Percentiles rank a stretch among this genome's conserved stretches.
Conservation (phyloP, 1,284 basidiomycete genomes). For the Leccinum solheimii region DNA sequence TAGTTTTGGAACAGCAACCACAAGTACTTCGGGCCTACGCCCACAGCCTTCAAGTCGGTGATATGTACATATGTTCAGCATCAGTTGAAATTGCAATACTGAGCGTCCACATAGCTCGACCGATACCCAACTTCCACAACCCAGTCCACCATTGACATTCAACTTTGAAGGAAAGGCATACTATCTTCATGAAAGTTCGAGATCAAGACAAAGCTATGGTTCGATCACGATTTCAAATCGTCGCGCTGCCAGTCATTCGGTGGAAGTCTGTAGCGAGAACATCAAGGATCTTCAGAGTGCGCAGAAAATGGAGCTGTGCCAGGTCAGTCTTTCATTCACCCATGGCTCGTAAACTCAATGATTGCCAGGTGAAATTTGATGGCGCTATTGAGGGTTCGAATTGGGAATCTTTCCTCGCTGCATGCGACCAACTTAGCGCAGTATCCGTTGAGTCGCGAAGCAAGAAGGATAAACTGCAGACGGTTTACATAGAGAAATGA, state of each 20-base stretch:
- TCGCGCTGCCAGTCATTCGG: slow-evolving; percentile 2
- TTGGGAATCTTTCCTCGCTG: slow-evolving; percentile 55
- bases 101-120: slow-evolving; percentile 24
- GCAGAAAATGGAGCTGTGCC: slow-evolving; percentile 51
- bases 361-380: slow-evolving; percentile 47
- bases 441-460: slow-evolving; percentile 22
- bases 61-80: slow-evolving; percentile 39
- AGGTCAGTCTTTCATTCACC: slow-evolving; percentile 41
- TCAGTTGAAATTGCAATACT: slow-evolving; percentile 11
- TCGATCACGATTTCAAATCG: slow-evolving; percentile 14
- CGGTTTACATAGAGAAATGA: slow-evolving; percentile 17
- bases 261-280: slow-evolving; percentile 43
- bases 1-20: slow-evolving; percentile 41
- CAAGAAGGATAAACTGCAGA: slow-evolving; percentile 12
- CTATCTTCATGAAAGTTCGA: slow-evolving; percentile 50
- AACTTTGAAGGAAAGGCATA: slow-evolving; percentile 43
- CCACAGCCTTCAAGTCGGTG: slow-evolving; percentile 32
- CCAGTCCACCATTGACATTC: slow-evolving; percentile 54
- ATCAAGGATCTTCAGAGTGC: slow-evolving; percentile 56
- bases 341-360: slow-evolving; percentile 3
- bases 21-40: slow-evolving; percentile 45
- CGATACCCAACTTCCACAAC: slow-evolving; percentile 37
- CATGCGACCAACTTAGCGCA: slow-evolving; percentile 50
- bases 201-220: slow-evolving; percentile 49
- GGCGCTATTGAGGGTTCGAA: slow-evolving; percentile 39